Evolutionary conservation across 805 yeast species (phyloP).

Genomic region (Jamesozyma hellenica): DNA sequence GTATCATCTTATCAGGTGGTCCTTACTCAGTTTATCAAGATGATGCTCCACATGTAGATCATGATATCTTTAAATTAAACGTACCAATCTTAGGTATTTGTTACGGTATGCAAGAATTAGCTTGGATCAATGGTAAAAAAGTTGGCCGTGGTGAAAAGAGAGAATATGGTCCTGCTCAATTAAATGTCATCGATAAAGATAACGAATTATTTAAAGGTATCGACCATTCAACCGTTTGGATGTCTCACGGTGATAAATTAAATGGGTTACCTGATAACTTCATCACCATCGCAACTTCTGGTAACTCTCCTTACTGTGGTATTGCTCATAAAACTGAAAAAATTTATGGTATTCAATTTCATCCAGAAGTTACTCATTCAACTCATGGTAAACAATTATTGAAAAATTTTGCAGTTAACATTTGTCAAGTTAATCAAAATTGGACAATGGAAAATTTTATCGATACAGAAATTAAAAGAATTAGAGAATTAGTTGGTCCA

Average conservation of each 20-base stretch:
- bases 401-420: slow-evolving; percentile 84
- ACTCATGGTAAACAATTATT: slow-evolving; percentile 78
- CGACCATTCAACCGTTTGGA: slow-evolving; percentile 95
- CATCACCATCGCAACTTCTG: slow-evolving; percentile 81
- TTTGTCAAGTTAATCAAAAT: slow-evolving; percentile 78
- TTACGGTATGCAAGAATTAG: slow-evolving; percentile 98
- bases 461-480: slow-evolving; percentile 91
- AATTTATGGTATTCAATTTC: slow-evolving; percentile 95
- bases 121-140: slow-evolving; percentile 88
- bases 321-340: slow-evolving; percentile 62
- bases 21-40: slow-evolving; percentile 95
- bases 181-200: slow-evolving; percentile 56
- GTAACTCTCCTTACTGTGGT: slow-evolving; percentile 93
- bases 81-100: slow-evolving; percentile 97
- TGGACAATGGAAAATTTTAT: slow-evolving; percentile 99
- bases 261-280: slow-evolving; percentile 82
- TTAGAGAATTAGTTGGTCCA: slow-evolving; percentile 86
- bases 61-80: slow-evolving; percentile 74
- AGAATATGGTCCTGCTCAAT: slow-evolving; percentile 94
- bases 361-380: slow-evolving; percentile 97
- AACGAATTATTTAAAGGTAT: slow-evolving; percentile 78
- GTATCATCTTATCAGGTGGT: slow-evolving; percentile 92
- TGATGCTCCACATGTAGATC: slow-evolving; percentile 97
- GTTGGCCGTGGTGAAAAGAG: slow-evolving; percentile 95
- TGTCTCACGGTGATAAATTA: slow-evolving; percentile 98